phyloP scores from a whole-genome alignment of 108 stramenopile species.

The Cyclostephanos tholiformis region DNA sequence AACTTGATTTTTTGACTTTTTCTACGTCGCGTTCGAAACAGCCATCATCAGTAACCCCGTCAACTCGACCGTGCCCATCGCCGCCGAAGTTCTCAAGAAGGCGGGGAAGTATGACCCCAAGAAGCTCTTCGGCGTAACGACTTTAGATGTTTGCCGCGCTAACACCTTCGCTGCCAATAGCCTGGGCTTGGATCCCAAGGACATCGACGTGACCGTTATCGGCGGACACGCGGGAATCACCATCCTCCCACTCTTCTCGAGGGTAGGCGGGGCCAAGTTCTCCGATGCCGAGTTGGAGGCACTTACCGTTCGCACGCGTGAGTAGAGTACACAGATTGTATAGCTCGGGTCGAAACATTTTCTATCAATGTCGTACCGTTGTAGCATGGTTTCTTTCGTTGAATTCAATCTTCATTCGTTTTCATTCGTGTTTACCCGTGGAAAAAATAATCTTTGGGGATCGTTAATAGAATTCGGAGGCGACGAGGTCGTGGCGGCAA shows the following conservation, averaged over 20 bases:
- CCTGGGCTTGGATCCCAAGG: conserved; percentile 85
- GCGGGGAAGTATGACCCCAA: conserved; percentile 93
- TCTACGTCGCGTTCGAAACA: not conserved
- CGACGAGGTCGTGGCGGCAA: conserved; percentile 99
- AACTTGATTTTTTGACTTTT: not conserved
- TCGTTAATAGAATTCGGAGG: conserved; percentile 93
- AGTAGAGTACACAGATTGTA: conserved; percentile 28
- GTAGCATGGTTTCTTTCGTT: not conserved
- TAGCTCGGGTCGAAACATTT: not conserved
- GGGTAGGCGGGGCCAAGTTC: conserved; percentile 89
- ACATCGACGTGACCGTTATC: conserved; percentile 94
- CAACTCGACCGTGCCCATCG: conserved; percentile 99
- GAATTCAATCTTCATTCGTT: not conserved
- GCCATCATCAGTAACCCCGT: conserved; percentile 99
- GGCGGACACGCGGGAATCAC: conserved; percentile 99
- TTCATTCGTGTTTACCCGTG: conserved; percentile 6
- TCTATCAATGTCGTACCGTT: not conserved
- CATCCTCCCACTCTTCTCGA: conserved; percentile 96
- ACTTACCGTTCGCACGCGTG: conserved; percentile 91
- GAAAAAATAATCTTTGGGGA: not conserved
- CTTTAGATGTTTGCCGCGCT: conserved; percentile 98
- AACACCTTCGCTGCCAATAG: conserved; percentile 96
- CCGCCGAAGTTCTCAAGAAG: conserved; percentile 96
- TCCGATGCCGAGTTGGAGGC: conserved; percentile 87
- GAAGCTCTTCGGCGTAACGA: conserved; percentile 98